phyloP scores from a whole-genome alignment of 2,329 filamentous ascomycete genomes.

The Westerdykella ornata region DNA sequence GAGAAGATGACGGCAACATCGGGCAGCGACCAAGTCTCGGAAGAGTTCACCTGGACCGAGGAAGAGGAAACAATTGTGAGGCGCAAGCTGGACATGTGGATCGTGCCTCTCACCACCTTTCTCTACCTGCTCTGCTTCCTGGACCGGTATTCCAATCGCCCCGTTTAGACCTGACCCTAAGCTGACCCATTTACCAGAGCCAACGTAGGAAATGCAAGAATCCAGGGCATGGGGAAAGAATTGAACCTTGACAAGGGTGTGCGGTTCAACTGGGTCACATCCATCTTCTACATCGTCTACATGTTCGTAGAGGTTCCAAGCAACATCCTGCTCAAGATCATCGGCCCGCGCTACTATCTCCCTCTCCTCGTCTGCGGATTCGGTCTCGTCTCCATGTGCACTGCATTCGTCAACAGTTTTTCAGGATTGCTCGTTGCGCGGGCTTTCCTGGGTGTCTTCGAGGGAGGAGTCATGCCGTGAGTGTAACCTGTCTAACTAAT shows the following conservation, averaged over 20 bases:
- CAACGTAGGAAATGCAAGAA: constrained; percentile 51
- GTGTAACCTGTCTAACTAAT: constrained; percentile 4
- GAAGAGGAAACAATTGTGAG: constrained; percentile 47
- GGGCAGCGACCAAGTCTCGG: constrained; percentile 24
- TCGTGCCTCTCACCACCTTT: constrained; percentile 48
- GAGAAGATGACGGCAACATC: constrained; percentile 15
- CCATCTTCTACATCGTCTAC: constrained; percentile 55
- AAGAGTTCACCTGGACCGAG: constrained; percentile 44
- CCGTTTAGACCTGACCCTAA: not conserved
- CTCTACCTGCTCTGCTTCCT: constrained; percentile 51
- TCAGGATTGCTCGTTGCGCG: constrained; percentile 44
- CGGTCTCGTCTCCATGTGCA: constrained; percentile 50
- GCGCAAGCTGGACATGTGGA: constrained; percentile 49
- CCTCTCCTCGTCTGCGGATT: constrained; percentile 51
- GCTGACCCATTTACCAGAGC: constrained; percentile 14
- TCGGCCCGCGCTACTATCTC: constrained; percentile 50
- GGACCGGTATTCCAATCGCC: constrained; percentile 25
- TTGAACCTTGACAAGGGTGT: constrained; percentile 43
- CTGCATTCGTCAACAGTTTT: constrained; percentile 48
- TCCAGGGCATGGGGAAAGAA: constrained; percentile 48
- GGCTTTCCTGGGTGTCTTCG: constrained; percentile 49
- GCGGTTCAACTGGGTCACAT: constrained; percentile 53
- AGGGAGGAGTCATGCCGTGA: constrained; percentile 52
- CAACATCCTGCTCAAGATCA: constrained; percentile 50
- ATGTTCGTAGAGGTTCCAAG: constrained; percentile 51